Evolutionary conservation across 2,329 filamentous ascomycete species (phyloP).

Genomic region (Aspergillus sp.): DNA sequence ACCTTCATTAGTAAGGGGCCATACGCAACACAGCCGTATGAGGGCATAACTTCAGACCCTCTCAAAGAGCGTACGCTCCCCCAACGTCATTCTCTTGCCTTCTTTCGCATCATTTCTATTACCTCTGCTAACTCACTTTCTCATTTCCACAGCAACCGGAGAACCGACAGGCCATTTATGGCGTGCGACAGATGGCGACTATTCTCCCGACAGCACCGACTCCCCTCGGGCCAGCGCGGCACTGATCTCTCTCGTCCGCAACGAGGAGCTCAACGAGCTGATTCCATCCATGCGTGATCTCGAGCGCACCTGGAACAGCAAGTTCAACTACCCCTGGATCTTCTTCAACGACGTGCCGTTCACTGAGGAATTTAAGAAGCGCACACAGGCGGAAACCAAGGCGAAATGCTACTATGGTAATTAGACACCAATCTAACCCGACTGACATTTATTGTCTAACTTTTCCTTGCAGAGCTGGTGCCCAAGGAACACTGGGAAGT

Average conservation of each 20-base stretch:
- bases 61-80: conserved; percentile 75
- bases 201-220: conserved; percentile 72
- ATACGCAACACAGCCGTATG: conserved; percentile 41
- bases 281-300: conserved; percentile 86
- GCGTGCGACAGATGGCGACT: conserved; percentile 72
- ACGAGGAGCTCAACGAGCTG: conserved; percentile 82
- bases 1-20: conserved; percentile 39
- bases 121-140: conserved; percentile 17
- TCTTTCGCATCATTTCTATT: background rate
- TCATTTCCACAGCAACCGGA: conserved; percentile 63
- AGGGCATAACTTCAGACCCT: conserved; percentile 75
- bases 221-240: conserved; percentile 91
- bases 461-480: conserved; percentile 67
- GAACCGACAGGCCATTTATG: conserved; percentile 79
- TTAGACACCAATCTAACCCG: background rate
- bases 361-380: conserved; percentile 85
- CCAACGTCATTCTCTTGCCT: background rate
- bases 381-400: conserved; percentile 79
- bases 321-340: conserved; percentile 99
- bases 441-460: background rate
- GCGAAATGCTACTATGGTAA: conserved; percentile 83
- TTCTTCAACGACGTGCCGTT: conserved; percentile 98
- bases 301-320: conserved; percentile 93
- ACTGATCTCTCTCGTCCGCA: conserved; percentile 85
- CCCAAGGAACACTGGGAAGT: conserved; percentile 94